Evolutionary conservation across 2,329 filamentous ascomycete species (phyloP).

Genomic region (Fusarium oligoseptatum): DNA sequence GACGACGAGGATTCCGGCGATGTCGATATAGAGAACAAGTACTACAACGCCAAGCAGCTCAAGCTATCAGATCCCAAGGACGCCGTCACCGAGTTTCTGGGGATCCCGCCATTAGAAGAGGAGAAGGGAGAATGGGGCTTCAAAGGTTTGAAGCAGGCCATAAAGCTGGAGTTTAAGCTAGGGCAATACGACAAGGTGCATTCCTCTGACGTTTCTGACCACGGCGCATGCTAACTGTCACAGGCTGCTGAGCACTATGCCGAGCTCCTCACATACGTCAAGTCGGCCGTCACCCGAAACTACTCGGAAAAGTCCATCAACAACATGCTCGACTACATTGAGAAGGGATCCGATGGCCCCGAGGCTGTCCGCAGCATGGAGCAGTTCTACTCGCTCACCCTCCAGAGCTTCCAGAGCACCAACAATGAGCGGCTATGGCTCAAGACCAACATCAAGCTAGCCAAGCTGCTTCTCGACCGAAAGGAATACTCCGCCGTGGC

Average conservation of each 20-base stretch:
- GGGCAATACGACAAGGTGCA: slow-evolving; percentile 84
- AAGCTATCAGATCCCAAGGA: slow-evolving; percentile 89
- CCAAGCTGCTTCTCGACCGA: slow-evolving; percentile 89
- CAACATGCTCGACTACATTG: slow-evolving; percentile 98
- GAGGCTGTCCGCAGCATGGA: slow-evolving; percentile 87
- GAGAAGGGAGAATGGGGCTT: slow-evolving; percentile 99
- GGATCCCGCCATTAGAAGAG: slow-evolving; percentile 83
- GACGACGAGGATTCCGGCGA: slow-evolving; percentile 90
- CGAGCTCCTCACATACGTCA: slow-evolving; percentile 97
- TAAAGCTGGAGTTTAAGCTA: slow-evolving; percentile 96
- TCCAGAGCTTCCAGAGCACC: slow-evolving; percentile 94
- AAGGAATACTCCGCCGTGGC: slow-evolving; percentile 86
- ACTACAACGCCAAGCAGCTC: slow-evolving; percentile 99
- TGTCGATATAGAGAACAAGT: slow-evolving; percentile 98
- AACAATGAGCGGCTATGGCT: slow-evolving; percentile 98
- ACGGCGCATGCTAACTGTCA: slow-evolving; percentile 39
- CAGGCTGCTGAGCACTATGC: slow-evolving; percentile 93
- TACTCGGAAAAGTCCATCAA: slow-evolving; percentile 99
- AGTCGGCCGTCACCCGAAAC: slow-evolving; percentile 95
- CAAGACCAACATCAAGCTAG: slow-evolving; percentile 98
- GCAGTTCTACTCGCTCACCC: slow-evolving; percentile 92
- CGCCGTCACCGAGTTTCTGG: slow-evolving; percentile 93
- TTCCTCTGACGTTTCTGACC: not conserved
- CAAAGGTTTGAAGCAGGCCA: slow-evolving; percentile 97
- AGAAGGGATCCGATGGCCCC: slow-evolving; percentile 82